These are phyloP conservation scores for Eucalyptus tenuipes DNA, from an alignment of 345 rosid species.

Conservation along the genomic window DNA sequence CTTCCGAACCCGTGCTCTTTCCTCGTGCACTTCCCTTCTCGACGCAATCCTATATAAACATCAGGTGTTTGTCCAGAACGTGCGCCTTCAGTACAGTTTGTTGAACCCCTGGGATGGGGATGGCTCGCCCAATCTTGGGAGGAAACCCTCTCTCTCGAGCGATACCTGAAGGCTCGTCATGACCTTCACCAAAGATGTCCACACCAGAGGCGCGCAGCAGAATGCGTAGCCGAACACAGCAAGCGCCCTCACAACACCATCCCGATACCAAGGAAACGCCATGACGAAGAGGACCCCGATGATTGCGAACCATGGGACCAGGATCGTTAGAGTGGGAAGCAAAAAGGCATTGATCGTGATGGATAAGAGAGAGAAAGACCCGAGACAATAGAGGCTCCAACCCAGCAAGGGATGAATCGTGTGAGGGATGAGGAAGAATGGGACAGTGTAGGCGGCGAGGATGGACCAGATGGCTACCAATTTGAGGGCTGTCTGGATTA, in stretches of 20 bases:
- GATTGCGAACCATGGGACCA: constrained; percentile 57
- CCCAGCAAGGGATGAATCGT: constrained; percentile 82
- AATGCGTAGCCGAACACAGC: constrained; percentile 63
- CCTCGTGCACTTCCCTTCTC: neutral
- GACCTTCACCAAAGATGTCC: constrained; percentile 48
- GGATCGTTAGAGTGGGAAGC: constrained; percentile 47
- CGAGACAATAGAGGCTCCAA: constrained; percentile 72
- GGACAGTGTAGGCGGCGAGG: constrained; percentile 58
- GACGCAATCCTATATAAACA: neutral
- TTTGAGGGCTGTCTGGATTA: constrained; percentile 48
- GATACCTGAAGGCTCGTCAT: constrained; percentile 50
- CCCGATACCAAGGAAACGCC: constrained; percentile 67
- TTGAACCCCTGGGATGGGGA: constrained; percentile 21
- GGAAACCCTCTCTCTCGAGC: constrained; percentile 66
- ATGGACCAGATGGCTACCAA: constrained; percentile 56
- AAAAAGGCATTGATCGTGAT: constrained; percentile 54
- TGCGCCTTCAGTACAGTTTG: constrained; percentile 29
- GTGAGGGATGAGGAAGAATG: constrained; percentile 67
- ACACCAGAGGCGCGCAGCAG: constrained; percentile 60
- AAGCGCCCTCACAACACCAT: constrained; percentile 65
- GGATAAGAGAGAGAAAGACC: constrained; percentile 48
- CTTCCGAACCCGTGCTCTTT: neutral
- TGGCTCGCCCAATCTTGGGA: constrained; percentile 50
- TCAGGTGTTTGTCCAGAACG: neutral
- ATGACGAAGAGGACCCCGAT: constrained; percentile 62